Evolutionary conservation across 73 alveolate genomes (phyloP).

Genomic region (Urostyla sp.): DNA sequence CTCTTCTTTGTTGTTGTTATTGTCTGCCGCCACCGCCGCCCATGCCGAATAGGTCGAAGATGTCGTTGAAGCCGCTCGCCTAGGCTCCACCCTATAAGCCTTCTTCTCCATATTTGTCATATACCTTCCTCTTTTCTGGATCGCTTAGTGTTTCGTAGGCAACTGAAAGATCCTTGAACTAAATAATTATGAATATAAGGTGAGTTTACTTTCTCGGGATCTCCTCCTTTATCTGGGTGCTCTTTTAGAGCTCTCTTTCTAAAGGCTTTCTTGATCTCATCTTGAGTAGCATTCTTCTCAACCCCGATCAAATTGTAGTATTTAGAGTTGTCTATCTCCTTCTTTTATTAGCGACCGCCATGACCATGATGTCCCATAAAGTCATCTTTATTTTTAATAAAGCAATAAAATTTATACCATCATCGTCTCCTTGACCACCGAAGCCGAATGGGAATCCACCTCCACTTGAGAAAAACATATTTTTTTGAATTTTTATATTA

Average conservation of each 20-base stretch:
- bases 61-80: constrained; percentile 75
- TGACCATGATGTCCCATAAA: constrained; percentile 28
- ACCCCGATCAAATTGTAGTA: constrained; percentile 84
- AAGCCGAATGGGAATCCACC: neutral
- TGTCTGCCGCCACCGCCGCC: constrained; percentile 73
- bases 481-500: too few relatives aligned
- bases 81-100: constrained; percentile 78
- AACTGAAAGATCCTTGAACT: constrained; percentile 83
- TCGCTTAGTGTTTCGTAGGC: constrained; percentile 89
- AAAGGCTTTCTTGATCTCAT: constrained; percentile 85
- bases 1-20: constrained; percentile 65
- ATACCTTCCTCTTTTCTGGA: constrained; percentile 80
- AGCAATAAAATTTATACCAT: neutral
- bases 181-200: neutral
- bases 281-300: constrained; percentile 76
- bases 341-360: constrained; percentile 69
- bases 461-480: neutral
- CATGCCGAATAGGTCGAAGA: constrained; percentile 80
- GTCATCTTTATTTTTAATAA: neutral
- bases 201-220: constrained; percentile 69
- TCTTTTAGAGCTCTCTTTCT: constrained; percentile 86
- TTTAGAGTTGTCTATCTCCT: constrained; percentile 78
- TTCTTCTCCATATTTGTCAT: constrained; percentile 93
- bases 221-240: constrained; percentile 96
- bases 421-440: neutral